Evolutionary conservation across 176 grass and related monocot species (phyloP).

Genomic region (Elaeis guineensis): DNA sequence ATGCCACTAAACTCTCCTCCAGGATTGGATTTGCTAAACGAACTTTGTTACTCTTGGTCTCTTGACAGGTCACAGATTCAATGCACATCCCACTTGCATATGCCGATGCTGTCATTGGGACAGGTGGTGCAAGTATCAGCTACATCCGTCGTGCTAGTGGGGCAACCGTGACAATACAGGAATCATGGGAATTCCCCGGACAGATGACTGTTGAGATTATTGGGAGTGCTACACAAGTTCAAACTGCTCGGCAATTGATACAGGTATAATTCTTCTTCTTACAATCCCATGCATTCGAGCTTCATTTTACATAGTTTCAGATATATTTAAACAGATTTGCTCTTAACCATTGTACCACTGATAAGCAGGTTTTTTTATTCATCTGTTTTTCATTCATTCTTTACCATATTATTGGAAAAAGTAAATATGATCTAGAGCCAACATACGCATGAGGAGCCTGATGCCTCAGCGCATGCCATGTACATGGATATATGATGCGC

Average conservation of each 20-base stretch:
- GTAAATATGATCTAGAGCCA: too few relatives aligned
- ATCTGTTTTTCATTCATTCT: too few relatives aligned
- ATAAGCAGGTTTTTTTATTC: too few relatives aligned
- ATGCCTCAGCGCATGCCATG: too few relatives aligned
- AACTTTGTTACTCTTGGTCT: not conserved
- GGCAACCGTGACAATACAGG: slow-evolving; percentile 92
- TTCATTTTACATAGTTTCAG: not conserved
- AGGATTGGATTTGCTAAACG: too few relatives aligned
- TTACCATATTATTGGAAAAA: too few relatives aligned
- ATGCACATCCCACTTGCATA: slow-evolving; percentile 97
- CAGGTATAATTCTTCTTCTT: slow-evolving; percentile 37
- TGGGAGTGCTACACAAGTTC: slow-evolving; percentile 75
- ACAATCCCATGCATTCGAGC: not conserved
- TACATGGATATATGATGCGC: too few relatives aligned
- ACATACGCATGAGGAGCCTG: too few relatives aligned
- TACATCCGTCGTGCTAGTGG: slow-evolving; percentile 93
- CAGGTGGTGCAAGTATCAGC: slow-evolving; percentile 82
- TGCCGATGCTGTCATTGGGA: slow-evolving; percentile 91
- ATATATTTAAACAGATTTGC: not conserved
- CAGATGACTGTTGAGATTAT: slow-evolving; percentile 97
- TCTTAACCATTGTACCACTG: not conserved
- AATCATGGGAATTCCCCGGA: slow-evolving; percentile 75
- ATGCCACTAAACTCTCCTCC: not conserved
- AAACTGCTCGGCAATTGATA: slow-evolving; percentile 93
- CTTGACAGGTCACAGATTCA: slow-evolving; percentile 55